Base-by-base conservation (phyloP, 495 filamentous ascomycete species). In the Patellaria atrata region DNA sequence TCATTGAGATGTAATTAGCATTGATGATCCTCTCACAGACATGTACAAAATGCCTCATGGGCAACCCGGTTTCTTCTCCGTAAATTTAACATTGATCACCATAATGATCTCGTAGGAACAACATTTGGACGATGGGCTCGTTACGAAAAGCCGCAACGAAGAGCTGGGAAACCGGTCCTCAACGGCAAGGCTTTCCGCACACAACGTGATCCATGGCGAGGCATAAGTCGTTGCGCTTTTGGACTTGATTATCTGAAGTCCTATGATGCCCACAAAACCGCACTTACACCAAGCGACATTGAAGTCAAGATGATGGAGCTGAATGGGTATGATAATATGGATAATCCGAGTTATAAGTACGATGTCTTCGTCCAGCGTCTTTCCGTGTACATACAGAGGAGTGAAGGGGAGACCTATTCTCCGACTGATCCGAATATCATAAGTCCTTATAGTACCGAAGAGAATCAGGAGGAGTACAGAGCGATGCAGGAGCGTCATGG, bases 21-120 rank as follows among this genome's bases (percentile, higher is more conserved):
- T 25, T 28, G 30, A 23, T n/a, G n/a, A n/a, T n/a, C n/a, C n/a
- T 8, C 23, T 17, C 15, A 2, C n/a, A 37, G 25, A 14, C 67
- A 71, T 44, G 61, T 70, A 3, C 67, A 71, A 44, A 71, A 71
- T 38, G 67, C 65, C 2, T 37, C 43, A 11, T 70, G 65, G 64
- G 68, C 65, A 1, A 59, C 54, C 11, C 52, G 41, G 6, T 71
- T 62, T 33, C 47, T 71, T 0, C 52, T 68, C 15, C 50, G 54
- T n/a, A 71, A 70, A 43, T 71, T 65, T 50, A 66, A 67, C 25
- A 66, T 71, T 27, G 53, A 61, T 32, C 50, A 59, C 22, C 40
- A 43, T 5, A 52, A 65, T 33, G 61, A 65, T 15, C 38, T 63
- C 0, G 56, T 67, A 1, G 63, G 58, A 17, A 61, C 62, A 12